A percentile compares a stretch with the other conserved stretches of the same genome.
Evolutionary conservation across 164 flowering plant species (phyloP).

Genomic region (Berberis thunbergii): DNA sequence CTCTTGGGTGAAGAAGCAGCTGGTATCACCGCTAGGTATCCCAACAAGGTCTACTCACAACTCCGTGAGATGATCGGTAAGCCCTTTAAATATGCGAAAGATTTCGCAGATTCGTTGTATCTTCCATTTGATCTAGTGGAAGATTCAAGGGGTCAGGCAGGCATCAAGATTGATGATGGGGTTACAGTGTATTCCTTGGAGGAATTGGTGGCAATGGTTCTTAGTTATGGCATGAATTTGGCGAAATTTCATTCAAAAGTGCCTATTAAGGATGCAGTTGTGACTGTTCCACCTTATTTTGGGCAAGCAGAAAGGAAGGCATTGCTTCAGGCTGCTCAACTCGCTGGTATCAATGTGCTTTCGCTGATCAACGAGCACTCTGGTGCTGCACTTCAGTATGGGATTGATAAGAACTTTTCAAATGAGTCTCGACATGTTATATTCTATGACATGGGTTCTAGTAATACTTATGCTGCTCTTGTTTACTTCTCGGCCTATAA

Average conservation of each 20-base stretch:
- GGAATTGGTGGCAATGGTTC: constrained; percentile 75
- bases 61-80: constrained; percentile 60
- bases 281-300: constrained; percentile 78
- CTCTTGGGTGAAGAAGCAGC: constrained; percentile 83
- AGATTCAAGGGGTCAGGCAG: constrained; percentile 51
- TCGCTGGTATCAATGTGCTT: constrained; percentile 82
- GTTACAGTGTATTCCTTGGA: constrained; percentile 46
- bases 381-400: constrained; percentile 95
- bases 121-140: constrained; percentile 59
- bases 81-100: constrained; percentile 33
- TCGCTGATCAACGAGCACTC: constrained; percentile 83
- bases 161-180: constrained; percentile 42
- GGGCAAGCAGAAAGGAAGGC: constrained; percentile 89
- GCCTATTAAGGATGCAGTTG: constrained; percentile 57
- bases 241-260: constrained; percentile 76
- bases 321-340: constrained; percentile 66
- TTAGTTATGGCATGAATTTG: constrained; percentile 47
- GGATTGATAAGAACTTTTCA: constrained; percentile 93
- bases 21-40: constrained; percentile 71
- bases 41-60: constrained; percentile 64
- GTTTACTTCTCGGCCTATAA: constrained; percentile 81
- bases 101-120: constrained; percentile 37
- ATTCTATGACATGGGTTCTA: constrained; percentile 85
- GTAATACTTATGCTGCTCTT: constrained; percentile 90
- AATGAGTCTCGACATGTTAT: constrained; percentile 82